A percentile compares a stretch with the other conserved stretches of the same genome.
These are phyloP conservation scores for Chenopodium formosanum DNA, from an alignment of 148 eudicot genomes.

Conservation along the genomic window DNA sequence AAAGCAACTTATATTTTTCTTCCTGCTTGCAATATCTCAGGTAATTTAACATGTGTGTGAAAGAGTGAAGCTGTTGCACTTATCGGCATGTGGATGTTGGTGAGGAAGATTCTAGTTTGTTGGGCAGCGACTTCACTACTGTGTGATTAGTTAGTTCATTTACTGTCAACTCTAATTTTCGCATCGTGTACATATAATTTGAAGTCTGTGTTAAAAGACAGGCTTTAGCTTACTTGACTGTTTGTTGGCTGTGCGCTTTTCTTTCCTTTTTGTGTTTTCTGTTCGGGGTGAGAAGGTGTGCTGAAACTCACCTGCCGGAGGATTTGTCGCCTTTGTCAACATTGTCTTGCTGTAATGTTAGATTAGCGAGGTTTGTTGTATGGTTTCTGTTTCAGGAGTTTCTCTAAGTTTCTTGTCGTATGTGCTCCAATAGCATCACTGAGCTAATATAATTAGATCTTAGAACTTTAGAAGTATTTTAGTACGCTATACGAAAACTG, in stretches of 20 bases:
- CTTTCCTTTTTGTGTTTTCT: not conserved
- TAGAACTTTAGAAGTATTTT: no score
- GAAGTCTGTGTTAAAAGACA: constrained; percentile 10
- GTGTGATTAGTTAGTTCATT: constrained; percentile 1
- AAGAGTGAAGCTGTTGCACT: not conserved
- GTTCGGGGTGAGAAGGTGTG: constrained; percentile 15
- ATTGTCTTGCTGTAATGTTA: constrained; percentile 5
- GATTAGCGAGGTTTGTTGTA: not conserved
- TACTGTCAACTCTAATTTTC: constrained; percentile 14
- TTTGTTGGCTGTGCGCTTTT: not conserved
- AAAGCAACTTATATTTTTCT: not conserved
- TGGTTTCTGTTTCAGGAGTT: not conserved
- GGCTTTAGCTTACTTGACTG: constrained; percentile 13
- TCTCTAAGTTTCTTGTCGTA: not conserved
- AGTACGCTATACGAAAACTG: not conserved
- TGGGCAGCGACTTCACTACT: constrained; percentile 1
- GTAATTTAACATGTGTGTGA: constrained; percentile 13
- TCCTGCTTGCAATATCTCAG: constrained; percentile 12
- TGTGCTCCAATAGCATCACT: not conserved
- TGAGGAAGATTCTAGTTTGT: constrained; percentile 9
- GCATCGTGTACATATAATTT: constrained; percentile 24
- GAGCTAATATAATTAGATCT: no score
- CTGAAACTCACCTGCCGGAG: not conserved
- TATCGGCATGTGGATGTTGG: not conserved
- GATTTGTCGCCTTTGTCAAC: constrained; percentile 5